phyloP scores from a whole-genome alignment of 306 rosid species.

The Luffa aegyptiaca region DNA sequence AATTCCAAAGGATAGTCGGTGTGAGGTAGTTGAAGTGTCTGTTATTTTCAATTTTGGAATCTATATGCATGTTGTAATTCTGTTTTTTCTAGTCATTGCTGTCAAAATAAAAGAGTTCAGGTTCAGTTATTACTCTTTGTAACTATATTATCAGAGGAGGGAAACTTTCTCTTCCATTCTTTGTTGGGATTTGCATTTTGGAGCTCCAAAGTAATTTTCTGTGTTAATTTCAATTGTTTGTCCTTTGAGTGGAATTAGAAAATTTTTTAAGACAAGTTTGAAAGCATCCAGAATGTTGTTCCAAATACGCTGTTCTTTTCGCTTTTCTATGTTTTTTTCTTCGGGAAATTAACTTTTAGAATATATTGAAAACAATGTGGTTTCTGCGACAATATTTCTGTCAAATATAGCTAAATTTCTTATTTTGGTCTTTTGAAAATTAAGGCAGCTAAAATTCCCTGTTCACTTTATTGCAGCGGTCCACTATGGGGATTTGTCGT shows the following conservation, averaged over 20 bases:
- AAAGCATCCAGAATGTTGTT: not conserved
- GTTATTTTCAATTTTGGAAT: not conserved
- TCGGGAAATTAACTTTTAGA: not conserved
- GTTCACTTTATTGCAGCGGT: conserved; percentile 44
- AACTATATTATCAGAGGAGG: not conserved
- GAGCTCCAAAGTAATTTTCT: not conserved
- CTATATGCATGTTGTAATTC: not conserved
- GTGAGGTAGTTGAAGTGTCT: conserved; percentile 47
- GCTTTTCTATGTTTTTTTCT: conserved; percentile 2
- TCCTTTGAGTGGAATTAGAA: not conserved
- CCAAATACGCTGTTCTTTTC: not conserved
- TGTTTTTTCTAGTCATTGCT: not conserved
- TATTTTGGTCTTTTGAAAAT: not conserved
- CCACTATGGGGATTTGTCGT: conserved; percentile 96
- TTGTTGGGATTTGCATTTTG: not conserved
- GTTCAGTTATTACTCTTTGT: not conserved
- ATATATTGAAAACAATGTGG: not conserved
- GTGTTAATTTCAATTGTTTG: not conserved
- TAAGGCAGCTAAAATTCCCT: not conserved
- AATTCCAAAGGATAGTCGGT: conserved; percentile 93
- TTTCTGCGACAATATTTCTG: not conserved
- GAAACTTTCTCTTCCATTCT: not conserved
- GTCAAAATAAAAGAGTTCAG: not conserved
- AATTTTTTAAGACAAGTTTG: not conserved
- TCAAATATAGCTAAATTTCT: not conserved